Evolutionary conservation across 345 rosid genomes (phyloP), one percentile per base, ranked within the genome.

Genomic region (Bruguiera gymnorhiza): DNA sequence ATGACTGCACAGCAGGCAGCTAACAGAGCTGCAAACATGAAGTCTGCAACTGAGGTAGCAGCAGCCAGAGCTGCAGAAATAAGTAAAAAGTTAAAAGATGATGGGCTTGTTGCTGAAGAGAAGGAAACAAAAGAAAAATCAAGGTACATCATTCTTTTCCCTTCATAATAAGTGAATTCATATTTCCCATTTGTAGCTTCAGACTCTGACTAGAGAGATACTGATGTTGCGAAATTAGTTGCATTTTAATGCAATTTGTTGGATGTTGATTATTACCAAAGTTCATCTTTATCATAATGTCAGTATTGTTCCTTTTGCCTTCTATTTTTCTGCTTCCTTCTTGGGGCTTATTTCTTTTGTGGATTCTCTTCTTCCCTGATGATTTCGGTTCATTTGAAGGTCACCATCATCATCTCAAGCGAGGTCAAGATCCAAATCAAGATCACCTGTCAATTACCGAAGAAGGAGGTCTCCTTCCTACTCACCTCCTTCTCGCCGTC

Each of bases 31-130:
- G 97, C 98, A 56, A 79, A 86, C 60, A 94, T 94, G 98, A 94
- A 94, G 88, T 87, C 98, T 77, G 98, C 98, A 58, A 88, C 98
- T 26, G 98, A 94, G 82, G 79, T 92, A 71, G 98, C 98, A 15
- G 92, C 97, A 56, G 97, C 98, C 19, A 89, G 97, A 80, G 98
- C 98, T 75, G 96, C 96, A 37, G 98, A 94, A 83, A 94, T 94
- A 67, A 94, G 97, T 76, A 88, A 70, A 79, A 94, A 86, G 83
- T 75, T 91, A 79, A 91, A 84, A 75, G 95, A 89, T 78, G 96
- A 94, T 74, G 98, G 98, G 64, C 57, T 78, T 76, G 86, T 69
- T 57, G 73, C 46, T 39, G 93, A 86, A 66, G 98, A 88, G 72
- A 76, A 80, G 69, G 91, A 85, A 79, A 73, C 75, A 43, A 79